phyloP scores from a whole-genome alignment of 169 alveolate genomes.

The Cryptosporidium xiaoi region DNA sequence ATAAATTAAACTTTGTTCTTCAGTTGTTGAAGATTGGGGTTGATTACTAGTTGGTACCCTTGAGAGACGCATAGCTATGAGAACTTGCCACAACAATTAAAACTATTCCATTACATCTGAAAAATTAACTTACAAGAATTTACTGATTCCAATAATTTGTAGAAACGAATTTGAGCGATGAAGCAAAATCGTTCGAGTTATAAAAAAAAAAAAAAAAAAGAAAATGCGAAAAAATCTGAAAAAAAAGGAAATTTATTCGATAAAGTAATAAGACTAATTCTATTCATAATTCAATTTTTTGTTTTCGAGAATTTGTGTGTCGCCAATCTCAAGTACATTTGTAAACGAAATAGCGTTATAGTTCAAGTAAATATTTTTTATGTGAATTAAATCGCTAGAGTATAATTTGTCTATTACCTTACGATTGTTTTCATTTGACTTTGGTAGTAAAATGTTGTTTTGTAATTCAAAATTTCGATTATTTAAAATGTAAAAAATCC shows the following conservation, averaged over 20 bases:
- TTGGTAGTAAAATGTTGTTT: not conserved
- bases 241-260: not conserved
- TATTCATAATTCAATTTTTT: conserved; percentile 9
- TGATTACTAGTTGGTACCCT: not conserved
- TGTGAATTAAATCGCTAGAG: not conserved
- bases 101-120: too few relatives aligned
- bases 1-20: conserved; percentile 6
- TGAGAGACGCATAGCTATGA: not conserved
- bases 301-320: not conserved
- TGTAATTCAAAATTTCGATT: conserved; percentile 13
- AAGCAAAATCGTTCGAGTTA: conserved; percentile 19
- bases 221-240: not conserved
- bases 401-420: not conserved
- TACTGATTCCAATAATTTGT: too few relatives aligned
- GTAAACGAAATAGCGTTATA: not conserved
- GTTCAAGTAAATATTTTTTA: not conserved
- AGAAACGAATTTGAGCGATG: conserved; percentile 3
- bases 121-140: too few relatives aligned
- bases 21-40: conserved; percentile 8
- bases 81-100: not conserved
- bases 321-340: not conserved
- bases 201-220: not conserved
- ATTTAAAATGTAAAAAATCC: conserved; percentile 24
- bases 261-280: not conserved
- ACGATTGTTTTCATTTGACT: not conserved